Evolutionary conservation across 129 eudicot species (phyloP), one percentile per base, ranked within the genome.

Genomic region (Glebionis coronaria): DNA sequence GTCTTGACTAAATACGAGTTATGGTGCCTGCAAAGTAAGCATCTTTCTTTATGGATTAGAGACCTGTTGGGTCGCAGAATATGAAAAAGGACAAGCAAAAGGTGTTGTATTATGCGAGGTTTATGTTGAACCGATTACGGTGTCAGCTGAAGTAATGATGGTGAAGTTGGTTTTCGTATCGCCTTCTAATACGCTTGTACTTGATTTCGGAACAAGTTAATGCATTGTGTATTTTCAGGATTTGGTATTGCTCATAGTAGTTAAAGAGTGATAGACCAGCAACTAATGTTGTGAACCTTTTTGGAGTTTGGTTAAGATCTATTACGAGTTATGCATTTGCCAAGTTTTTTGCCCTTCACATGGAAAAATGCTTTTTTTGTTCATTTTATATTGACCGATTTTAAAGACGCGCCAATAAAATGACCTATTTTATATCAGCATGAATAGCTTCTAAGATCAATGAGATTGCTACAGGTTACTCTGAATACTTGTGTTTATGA

Each of bases 71-170:
- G 27, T 40, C 42, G 19, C 40, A 21, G 13, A 69, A 29, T 74
- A 67, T 66, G 67, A 15, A 75, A 61, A 50, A 45, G 46, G 51
- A 59, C 9, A 10, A 49, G 50, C 38, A 67, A 60, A 63, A 16
- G 61, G 47, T 76, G 70, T 19, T 76, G 46, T 68, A 68, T 53
- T 61, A 27, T 61, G 74, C 69, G 52, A 51, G 65, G 54, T 51
- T 51, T 28, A 15, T 20, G 19, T n/a, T 75, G 8, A 70, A 28
- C 5, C 38, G 29, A 58, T 35, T 35, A 46, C 42, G 9, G 44
- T 65, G 29, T 62, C 14, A 18, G 45, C 42, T 56, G 54, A 46
- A 67, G 61, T 59, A 42, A 9, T 53, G 69, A 49, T 67, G 15
- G 60, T 0, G 67, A 67, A 44, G 73, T 53, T 75, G 23, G 79